phyloP scores from a whole-genome alignment of 179 eudicot genomes.

The Beta macrorhiza region DNA sequence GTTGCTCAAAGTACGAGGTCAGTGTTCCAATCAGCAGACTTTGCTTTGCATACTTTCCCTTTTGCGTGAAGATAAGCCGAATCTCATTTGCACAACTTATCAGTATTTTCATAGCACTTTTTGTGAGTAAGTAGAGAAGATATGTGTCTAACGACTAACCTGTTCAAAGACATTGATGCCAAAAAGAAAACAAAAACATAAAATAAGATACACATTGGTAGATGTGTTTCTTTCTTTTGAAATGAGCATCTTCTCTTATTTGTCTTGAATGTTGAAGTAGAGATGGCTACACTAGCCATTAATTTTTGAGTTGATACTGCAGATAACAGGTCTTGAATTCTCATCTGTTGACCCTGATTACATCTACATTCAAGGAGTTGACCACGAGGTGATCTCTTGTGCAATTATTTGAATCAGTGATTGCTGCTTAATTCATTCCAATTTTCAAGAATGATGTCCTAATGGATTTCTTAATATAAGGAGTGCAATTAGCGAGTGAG shows the following conservation, averaged over 20 bases:
- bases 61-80: neutral
- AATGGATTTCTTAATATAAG: neutral
- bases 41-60: neutral
- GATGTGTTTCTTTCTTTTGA: neutral
- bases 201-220: too few relatives aligned
- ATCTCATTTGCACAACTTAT: neutral
- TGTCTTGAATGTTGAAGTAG: neutral
- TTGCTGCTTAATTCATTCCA: too few relatives aligned
- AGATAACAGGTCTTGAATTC: slow-evolving; percentile 77
- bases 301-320: slow-evolving; percentile 18
- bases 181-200: neutral
- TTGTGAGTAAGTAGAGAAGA: too few relatives aligned
- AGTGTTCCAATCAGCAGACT: slow-evolving; percentile 13
- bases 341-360: slow-evolving; percentile 55
- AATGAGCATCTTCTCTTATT: neutral
- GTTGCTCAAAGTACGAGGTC: slow-evolving; percentile 81
- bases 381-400: slow-evolving; percentile 57
- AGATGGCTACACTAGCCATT: neutral
- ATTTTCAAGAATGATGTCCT: neutral
- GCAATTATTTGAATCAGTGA: neutral
- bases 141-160: neutral
- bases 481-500: neutral
- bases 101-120: neutral
- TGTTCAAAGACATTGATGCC: neutral
- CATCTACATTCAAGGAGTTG: slow-evolving; percentile 66